A percentile compares a stretch with the other conserved stretches of the same genome.
Conservation (phyloP, 257 asterid genomes). For the Eucommia ulmoides region DNA sequence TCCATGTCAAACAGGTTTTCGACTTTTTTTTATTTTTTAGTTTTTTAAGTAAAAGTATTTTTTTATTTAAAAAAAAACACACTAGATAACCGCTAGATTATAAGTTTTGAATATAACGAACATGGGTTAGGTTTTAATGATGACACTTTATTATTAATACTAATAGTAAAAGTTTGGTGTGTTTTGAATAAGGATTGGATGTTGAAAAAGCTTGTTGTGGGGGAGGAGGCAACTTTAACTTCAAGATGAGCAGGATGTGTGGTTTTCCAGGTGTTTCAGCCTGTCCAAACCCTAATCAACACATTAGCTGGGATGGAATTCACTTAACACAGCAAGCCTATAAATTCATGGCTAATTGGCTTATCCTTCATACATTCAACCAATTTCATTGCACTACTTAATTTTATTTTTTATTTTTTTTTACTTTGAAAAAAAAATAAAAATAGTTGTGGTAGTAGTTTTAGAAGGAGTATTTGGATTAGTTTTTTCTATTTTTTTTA, state of each 20-base stretch:
- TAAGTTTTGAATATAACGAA: too few species aligned
- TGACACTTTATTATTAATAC: background rate
- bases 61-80: too few species aligned
- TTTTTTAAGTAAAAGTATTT: background rate
- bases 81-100: too few species aligned
- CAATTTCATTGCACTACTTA: too few species aligned
- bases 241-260: conserved; percentile 3
- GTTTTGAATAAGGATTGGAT: too few species aligned
- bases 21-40: background rate
- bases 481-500: too few species aligned
- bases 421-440: too few species aligned
- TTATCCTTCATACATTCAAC: too few species aligned
- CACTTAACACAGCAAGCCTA: conserved; percentile 20
- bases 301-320: conserved; percentile 23
- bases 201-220: conserved; percentile 25
- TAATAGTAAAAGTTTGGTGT: too few species aligned
- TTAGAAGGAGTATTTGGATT: too few species aligned
- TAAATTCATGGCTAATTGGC: conserved; percentile 3
- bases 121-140: conserved; percentile 14
- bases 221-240: conserved; percentile 18
- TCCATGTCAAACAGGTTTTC: background rate
- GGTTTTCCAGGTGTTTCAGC: conserved; percentile 9
- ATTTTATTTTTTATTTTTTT: too few species aligned
- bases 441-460: too few species aligned
- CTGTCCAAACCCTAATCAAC: conserved; percentile 7